A percentile compares a stretch with the other conserved stretches of the same genome.
These are phyloP conservation scores for Leptodontidium sp. DNA, from an alignment of 2,329 filamentous ascomycete species.

Conservation along the genomic window DNA sequence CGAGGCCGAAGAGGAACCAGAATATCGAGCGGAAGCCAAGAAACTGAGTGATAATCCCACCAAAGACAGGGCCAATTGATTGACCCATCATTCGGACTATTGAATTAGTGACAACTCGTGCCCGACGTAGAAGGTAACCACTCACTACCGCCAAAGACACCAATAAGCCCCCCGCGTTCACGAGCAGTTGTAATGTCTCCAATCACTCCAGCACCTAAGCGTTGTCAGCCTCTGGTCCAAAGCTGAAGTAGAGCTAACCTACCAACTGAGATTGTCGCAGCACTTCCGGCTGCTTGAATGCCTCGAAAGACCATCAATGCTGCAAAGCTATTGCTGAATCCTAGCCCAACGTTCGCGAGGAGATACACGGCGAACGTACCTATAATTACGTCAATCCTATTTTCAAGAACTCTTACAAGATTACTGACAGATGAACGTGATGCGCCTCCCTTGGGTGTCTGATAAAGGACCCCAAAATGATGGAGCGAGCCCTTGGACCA, in stretches of 20 bases:
- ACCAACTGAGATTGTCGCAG: slow-evolving; percentile 58
- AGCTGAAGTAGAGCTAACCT: slow-evolving; percentile 24
- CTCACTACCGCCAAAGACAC: slow-evolving; percentile 50
- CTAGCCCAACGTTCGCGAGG: slow-evolving; percentile 55
- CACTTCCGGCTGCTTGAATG: slow-evolving; percentile 57
- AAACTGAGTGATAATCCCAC: slow-evolving; percentile 48
- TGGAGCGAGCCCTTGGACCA: slow-evolving; percentile 59
- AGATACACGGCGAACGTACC: slow-evolving; percentile 57
- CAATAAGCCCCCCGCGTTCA: slow-evolving; percentile 51
- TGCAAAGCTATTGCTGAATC: slow-evolving; percentile 53
- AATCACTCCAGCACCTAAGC: slow-evolving; percentile 50
- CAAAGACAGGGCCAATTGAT: slow-evolving; percentile 54
- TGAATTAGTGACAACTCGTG: slow-evolving; percentile 11
- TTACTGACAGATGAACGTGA: slow-evolving; percentile 37
- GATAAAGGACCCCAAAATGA: slow-evolving; percentile 57
- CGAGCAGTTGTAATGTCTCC: slow-evolving; percentile 50
- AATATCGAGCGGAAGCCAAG: slow-evolving; percentile 51
- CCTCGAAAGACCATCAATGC: slow-evolving; percentile 55
- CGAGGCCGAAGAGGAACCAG: slow-evolving; percentile 52
- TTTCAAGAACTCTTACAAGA: not conserved
- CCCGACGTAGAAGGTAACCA: slow-evolving; percentile 4
- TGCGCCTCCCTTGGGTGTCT: slow-evolving; percentile 55
- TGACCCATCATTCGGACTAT: slow-evolving; percentile 53
- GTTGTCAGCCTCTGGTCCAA: not conserved
- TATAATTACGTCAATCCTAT: not conserved